Base-by-base conservation (phyloP, 164 flowering plant species). In the Umbilicus rupestris region DNA sequence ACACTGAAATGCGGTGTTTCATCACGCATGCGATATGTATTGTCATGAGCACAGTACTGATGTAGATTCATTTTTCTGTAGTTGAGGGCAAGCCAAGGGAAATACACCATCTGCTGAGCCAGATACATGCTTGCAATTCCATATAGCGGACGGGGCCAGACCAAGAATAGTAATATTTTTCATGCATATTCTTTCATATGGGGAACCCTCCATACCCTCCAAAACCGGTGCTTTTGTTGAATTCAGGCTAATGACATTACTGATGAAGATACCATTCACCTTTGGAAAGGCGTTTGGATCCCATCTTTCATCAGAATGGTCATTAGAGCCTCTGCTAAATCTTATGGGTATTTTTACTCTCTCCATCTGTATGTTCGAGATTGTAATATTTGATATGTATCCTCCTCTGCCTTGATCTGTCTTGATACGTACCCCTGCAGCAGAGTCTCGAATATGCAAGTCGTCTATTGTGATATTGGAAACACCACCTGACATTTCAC, bases 401-500 rank as follows among this genome's bases (percentile, higher is more conserved):
- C 99, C 99, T 5, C 99, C 97, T 80, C 99, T 80, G 0, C 97
- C 97, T 7, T 37, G 76, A 67, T 95, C 99, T 2, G 99, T 86
- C 73, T 95, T 95, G 46, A 92, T 73, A 20, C 97, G 84, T 1
- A 95, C 82, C 31, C 99, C 97, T 17, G 97, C 96, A n/a, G 99
- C 96, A 0, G 97, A 85, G 65, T 92, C 74, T 68, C 88, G 76
- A 41, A 95, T 73, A 59, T 82, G 81, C 71, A 95, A 55, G 64
- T 86, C 84, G 67, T 92, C 91, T 6, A 92, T 71, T 5, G 79
- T 68, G 11, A 95, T 71, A 41, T 90, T 82, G n/a, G 80, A 83
- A 35, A 95, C 79, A 33, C 99, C 99, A 39, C 99, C 99, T 2
- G 99, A 95, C 99, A 95, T 95, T 72, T 95, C 99, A 50, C 99